These are phyloP conservation scores for Penicillium maclennaniae DNA, from an alignment of 495 filamentous ascomycete species.

Conservation along the genomic window DNA sequence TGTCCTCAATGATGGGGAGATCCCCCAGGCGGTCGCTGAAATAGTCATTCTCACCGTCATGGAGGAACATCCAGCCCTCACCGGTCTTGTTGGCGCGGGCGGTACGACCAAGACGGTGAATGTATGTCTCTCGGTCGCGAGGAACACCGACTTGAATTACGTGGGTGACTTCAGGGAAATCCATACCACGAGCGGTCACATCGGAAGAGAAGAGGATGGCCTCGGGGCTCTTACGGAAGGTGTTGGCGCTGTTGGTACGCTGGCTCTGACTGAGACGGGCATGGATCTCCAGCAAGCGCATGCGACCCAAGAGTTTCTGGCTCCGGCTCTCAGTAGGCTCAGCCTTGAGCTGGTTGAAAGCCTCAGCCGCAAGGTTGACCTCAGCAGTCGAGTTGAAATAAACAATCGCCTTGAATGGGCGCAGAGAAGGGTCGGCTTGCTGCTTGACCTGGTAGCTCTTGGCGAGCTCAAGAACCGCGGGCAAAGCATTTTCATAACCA, in stretches of 20 bases:
- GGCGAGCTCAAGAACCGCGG: constrained; percentile 71
- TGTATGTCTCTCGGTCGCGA: constrained; percentile 59
- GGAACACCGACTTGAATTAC: constrained; percentile 68
- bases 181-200: constrained; percentile 89
- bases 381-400: constrained; percentile 79
- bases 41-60: constrained; percentile 52
- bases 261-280: constrained; percentile 65
- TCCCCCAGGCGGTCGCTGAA: constrained; percentile 46
- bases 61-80: constrained; percentile 72
- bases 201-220: constrained; percentile 88
- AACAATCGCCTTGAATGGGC: constrained; percentile 89
- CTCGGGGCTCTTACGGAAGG: constrained; percentile 59
- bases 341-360: constrained; percentile 54
- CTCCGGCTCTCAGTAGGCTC: constrained; percentile 19
- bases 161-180: constrained; percentile 69
- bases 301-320: constrained; percentile 43
- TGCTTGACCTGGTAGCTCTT: constrained; percentile 48
- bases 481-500: constrained; percentile 73
- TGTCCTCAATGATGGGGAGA: constrained; percentile 64
- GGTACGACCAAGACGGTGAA: constrained; percentile 72
- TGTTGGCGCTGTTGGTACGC: constrained; percentile 63
- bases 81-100: constrained; percentile 72
- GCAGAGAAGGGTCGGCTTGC: constrained; percentile 26
- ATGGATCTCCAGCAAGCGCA: constrained; percentile 67
- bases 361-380: constrained; percentile 56